Percentiles rank a stretch among this genome's conserved stretches.
Conservation (phyloP, 2,329 filamentous ascomycete genomes). For the Cladosporium sp. region DNA sequence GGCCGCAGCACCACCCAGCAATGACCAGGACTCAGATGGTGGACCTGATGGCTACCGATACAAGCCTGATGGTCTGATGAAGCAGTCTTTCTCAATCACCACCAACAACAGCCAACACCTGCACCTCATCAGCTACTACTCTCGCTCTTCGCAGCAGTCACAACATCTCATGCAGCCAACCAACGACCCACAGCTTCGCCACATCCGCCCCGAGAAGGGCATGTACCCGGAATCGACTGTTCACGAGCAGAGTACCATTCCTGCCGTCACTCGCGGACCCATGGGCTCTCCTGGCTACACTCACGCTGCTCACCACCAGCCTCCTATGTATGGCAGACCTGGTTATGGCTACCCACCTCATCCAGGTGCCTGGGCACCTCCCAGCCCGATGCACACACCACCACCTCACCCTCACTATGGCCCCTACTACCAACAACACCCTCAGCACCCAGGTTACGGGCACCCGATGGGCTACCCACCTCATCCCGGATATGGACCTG, state of each 20-base stretch:
- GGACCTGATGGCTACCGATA: constrained; percentile 87
- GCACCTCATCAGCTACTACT: constrained; percentile 96
- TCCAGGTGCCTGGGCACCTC: constrained; percentile 41
- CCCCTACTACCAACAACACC: constrained; percentile 38
- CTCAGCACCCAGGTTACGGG: constrained; percentile 23
- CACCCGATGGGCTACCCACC: constrained; percentile 37
- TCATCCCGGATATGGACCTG: constrained; percentile 28
- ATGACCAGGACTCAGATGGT: constrained; percentile 77
- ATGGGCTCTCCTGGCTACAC: constrained; percentile 61
- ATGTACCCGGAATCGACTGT: constrained; percentile 97
- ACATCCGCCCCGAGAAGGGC: constrained; percentile 85
- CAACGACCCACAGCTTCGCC: constrained; percentile 73
- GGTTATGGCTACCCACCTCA: constrained; percentile 40
- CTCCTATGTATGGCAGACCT: constrained; percentile 40
- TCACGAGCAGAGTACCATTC: constrained; percentile 77
- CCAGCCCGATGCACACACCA: constrained; percentile 44
- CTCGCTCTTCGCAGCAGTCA: constrained; percentile 71
- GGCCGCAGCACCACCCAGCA: constrained; percentile 74
- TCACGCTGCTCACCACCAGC: constrained; percentile 50
- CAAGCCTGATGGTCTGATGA: constrained; percentile 96
- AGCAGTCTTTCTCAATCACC: constrained; percentile 99
- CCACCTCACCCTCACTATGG: constrained; percentile 37
- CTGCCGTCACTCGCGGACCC: constrained; percentile 75
- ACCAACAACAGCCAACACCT: constrained; percentile 87
- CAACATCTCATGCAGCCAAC: constrained; percentile 78